Conservation (phyloP, 805 yeast genomes). For the Sugiyamaella qingdaonensis region DNA sequence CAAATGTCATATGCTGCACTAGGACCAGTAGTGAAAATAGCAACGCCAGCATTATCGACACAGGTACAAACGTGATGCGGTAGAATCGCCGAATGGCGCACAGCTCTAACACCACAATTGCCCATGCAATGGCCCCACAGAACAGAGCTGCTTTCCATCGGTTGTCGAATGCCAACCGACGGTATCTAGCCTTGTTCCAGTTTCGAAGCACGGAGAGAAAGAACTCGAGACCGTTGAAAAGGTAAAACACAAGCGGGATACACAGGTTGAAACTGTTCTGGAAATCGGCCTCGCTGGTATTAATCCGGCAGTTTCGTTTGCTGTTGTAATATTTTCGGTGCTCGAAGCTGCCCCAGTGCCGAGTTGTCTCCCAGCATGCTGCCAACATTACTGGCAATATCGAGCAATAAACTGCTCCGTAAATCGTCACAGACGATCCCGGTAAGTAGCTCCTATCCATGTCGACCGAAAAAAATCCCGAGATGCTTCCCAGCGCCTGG, state of each 20-base stretch:
- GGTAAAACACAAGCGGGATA: constrained; percentile 26
- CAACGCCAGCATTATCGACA: not conserved
- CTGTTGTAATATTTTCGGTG: constrained; percentile 25
- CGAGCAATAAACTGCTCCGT: constrained; percentile 24
- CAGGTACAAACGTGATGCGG: not conserved
- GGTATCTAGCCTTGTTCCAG: constrained; percentile 19
- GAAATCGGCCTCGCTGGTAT: not conserved
- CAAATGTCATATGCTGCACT: constrained; percentile 18
- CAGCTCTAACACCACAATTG: not conserved
- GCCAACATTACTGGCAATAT: constrained; percentile 22
- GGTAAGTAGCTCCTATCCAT: constrained; percentile 29
- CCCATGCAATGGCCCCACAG: not conserved
- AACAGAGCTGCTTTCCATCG: not conserved
- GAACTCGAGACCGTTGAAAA: constrained; percentile 23
- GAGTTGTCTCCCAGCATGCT: constrained; percentile 26
- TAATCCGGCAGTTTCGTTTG: constrained; percentile 23
- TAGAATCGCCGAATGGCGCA: not conserved
- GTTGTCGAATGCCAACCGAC: not conserved
- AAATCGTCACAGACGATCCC: constrained; percentile 24
- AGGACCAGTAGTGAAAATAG: constrained; percentile 15
- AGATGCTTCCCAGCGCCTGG: constrained; percentile 23
- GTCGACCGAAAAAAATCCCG: constrained; percentile 30
- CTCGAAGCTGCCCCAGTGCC: constrained; percentile 31
- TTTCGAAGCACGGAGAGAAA: constrained; percentile 27
- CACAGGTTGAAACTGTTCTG: constrained; percentile 17